These are phyloP conservation scores for Cyclostephanos tholiformis DNA, from an alignment of 108 stramenopile genomes.

Conservation along the genomic window DNA sequence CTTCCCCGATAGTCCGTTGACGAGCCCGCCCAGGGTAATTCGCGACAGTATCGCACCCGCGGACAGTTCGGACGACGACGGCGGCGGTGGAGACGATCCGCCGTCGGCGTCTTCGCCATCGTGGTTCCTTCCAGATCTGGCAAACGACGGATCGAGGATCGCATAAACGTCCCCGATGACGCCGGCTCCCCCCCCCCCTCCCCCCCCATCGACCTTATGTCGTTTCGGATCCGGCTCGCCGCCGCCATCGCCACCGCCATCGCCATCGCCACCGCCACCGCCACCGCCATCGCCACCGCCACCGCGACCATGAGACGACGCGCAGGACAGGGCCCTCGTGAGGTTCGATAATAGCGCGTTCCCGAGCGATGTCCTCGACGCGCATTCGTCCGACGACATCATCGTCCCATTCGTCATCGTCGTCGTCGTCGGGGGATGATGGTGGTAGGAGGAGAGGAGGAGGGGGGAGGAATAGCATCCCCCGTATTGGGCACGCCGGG, in stretches of 20 bases:
- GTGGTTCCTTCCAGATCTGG: constrained; percentile 9
- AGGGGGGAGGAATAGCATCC: constrained; percentile 29
- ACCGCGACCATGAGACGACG: not conserved
- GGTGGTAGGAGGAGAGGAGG: too few relatives aligned
- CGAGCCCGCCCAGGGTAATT: constrained; percentile 69
- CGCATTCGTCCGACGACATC: too few relatives aligned
- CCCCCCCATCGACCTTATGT: constrained; percentile 5
- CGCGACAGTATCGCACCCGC: constrained; percentile 68
- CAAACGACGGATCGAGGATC: constrained; percentile 47
- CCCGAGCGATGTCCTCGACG: too few relatives aligned
- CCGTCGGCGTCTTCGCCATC: not conserved
- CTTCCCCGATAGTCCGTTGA: constrained; percentile 70
- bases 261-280: too few relatives aligned
- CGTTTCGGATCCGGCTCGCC: constrained; percentile 11
- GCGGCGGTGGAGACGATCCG: not conserved
- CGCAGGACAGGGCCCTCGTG: constrained; percentile 19
- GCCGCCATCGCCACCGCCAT: not conserved
- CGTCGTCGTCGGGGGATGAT: too few relatives aligned
- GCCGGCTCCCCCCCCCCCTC: constrained; percentile 27
- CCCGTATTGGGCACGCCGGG: constrained; percentile 37
- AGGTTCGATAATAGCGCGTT: constrained; percentile 9
- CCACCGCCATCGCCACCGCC: not conserved
- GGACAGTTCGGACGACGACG: constrained; percentile 26
- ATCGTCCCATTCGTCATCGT: too few relatives aligned
- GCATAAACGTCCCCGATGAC: constrained; percentile 33